Evolutionary conservation across 1,139 yeast species (phyloP), one percentile per base, ranked within the genome.

Genomic region (Geotrichum candidum): DNA sequence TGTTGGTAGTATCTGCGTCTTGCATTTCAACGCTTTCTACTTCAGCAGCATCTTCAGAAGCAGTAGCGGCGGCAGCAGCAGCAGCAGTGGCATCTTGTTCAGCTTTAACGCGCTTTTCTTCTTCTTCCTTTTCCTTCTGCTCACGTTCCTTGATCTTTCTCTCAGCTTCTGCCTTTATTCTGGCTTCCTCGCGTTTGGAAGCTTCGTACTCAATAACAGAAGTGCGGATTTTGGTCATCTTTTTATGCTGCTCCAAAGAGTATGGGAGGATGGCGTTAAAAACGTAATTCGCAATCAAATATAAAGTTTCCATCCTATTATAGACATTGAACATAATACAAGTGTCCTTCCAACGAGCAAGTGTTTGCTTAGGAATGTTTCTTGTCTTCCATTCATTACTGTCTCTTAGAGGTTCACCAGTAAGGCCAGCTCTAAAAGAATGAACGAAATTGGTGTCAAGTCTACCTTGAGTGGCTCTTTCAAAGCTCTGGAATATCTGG

Each of bases 311-410:
- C 33, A 79, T 80, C 53, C 74, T 75, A 18, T 75, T 75, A 46
- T 77, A 77, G 18, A 79, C 80, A 66, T 80, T 80, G 66, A 83
- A 82, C 74, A 83, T 75, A 50, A 78, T 76, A 59, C 82, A 76
- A 10, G 83, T 78, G 57, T 88, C 90, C 52, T 75, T 75, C 96
- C 96, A 90, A 67, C 96, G 80, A 61, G 87, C 87, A 13, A 76
- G 69, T 0, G 92, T 85, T 0, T 90, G 81, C 65, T 82, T 82
- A 54, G 88, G 76, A 13, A 64, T 66, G 15, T 56, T 53, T 33
- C 50, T 41, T 22, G 53, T 48, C 53, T 54, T 60, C 58, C 58
- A 55, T 29, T 46, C 53, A 29, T 25, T 25, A 29, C n/a, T 41
- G 48, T 55, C 58, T 5, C 63, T 63, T 18, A 60, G 58, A 46